These are phyloP conservation scores for Lachnellula suecica DNA, from an alignment of 2,329 filamentous ascomycete genomes.

Conservation along the genomic window DNA sequence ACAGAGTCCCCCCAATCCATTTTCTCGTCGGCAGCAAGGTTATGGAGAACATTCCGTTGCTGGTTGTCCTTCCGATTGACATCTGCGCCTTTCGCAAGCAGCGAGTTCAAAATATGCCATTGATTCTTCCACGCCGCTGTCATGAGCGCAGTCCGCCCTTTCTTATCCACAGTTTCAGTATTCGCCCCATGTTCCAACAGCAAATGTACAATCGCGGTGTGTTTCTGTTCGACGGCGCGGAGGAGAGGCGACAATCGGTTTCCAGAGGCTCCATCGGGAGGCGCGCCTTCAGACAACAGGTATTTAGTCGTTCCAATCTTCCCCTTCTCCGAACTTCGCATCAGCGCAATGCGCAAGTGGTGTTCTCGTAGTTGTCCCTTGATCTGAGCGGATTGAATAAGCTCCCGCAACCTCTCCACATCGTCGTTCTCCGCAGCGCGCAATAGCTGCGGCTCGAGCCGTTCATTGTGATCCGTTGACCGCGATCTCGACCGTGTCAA, in stretches of 20 bases:
- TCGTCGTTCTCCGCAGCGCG: conserved; percentile 26
- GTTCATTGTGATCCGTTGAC: conserved; percentile 24
- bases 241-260: conserved; percentile 24
- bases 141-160: conserved; percentile 26
- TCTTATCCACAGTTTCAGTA: conserved; percentile 24
- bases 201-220: conserved; percentile 23
- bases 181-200: conserved; percentile 26
- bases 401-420: conserved; percentile 17
- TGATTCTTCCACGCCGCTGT: conserved; percentile 28
- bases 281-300: conserved; percentile 21
- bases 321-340: conserved; percentile 26
- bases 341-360: conserved; percentile 24
- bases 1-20: conserved; percentile 26
- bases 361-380: conserved; percentile 23
- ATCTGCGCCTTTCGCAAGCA: conserved; percentile 25
- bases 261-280: conserved; percentile 19
- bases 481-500: conserved; percentile 14
- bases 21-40: conserved; percentile 26
- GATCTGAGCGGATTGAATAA: conserved; percentile 19
- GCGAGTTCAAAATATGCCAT: conserved; percentile 22
- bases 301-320: conserved; percentile 23
- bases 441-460: conserved; percentile 25
- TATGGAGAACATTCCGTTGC: conserved; percentile 26
- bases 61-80: conserved; percentile 22
- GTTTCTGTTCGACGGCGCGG: conserved; percentile 23